These are phyloP conservation scores for Calonectria hawksworthii DNA, from an alignment of 2,329 filamentous ascomycete genomes.

Conservation along the genomic window DNA sequence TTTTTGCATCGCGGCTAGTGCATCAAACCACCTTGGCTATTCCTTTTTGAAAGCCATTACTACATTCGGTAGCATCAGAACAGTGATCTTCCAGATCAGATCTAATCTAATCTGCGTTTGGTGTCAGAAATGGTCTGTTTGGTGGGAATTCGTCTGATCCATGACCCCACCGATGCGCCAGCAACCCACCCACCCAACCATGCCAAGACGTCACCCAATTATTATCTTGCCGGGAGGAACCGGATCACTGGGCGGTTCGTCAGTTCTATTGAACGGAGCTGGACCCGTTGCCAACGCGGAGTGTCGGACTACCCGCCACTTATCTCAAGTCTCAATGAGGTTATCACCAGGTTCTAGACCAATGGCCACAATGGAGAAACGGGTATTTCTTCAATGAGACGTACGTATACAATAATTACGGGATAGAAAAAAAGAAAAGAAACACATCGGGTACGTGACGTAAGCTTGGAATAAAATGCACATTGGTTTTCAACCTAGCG, in stretches of 20 bases:
- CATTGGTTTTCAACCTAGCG: not conserved
- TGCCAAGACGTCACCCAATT: not conserved
- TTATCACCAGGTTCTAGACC: not conserved
- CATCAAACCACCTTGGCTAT: not conserved
- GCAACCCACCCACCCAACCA: not conserved
- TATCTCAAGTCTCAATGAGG: not conserved
- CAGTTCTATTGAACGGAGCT: not conserved
- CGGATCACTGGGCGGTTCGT: not conserved
- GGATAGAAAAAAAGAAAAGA: not conserved
- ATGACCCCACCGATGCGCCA: not conserved
- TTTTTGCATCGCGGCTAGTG: not conserved
- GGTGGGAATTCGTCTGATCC: too few species aligned
- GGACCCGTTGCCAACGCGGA: not conserved
- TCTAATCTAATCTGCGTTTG: slow-evolving; percentile 7
- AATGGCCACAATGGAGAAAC: too few species aligned
- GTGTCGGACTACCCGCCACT: not conserved
- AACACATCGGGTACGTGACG: not conserved
- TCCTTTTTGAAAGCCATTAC: not conserved
- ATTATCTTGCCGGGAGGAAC: not conserved
- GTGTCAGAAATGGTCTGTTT: not conserved
- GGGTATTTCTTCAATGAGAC: too few species aligned
- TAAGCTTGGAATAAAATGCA: not conserved
- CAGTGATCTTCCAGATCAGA: not conserved
- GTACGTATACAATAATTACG: not conserved
- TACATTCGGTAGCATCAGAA: not conserved